A percentile compares a stretch with the other conserved stretches of the same genome.
Conservation (phyloP, 192 early-diverging fungal genomes). For the Coemansia javaensis region DNA sequence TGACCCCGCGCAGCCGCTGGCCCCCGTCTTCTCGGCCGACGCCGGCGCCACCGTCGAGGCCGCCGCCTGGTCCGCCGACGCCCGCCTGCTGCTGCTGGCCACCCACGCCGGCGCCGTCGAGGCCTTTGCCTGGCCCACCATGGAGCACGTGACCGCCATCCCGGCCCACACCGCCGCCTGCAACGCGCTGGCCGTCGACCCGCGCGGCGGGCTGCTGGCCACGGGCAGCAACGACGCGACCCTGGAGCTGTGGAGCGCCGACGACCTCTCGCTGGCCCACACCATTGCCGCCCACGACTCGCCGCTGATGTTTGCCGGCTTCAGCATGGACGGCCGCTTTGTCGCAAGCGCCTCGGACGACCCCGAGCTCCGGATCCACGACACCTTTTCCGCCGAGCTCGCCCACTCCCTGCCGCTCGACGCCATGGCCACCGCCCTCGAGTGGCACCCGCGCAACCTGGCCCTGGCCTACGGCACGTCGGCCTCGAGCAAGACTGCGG, state of each 20-base stretch:
- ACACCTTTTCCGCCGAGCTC: constrained; percentile 19
- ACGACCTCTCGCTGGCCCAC: constrained; percentile 22
- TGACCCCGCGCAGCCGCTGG: constrained; percentile 15
- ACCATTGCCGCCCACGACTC: constrained; percentile 29
- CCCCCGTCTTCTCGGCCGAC: constrained; percentile 15
- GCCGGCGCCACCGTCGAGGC: constrained; percentile 13
- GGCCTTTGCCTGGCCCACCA: constrained; percentile 31
- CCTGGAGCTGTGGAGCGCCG: constrained; percentile 23
- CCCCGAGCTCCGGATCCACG: constrained; percentile 19
- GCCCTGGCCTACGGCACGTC: constrained; percentile 31
- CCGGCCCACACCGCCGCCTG: constrained; percentile 31
- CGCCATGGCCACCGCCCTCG: constrained; percentile 25
- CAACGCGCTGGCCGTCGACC: constrained; percentile 25
- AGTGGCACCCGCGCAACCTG: constrained; percentile 46
- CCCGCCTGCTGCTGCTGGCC: constrained; percentile 21
- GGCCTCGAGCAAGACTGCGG: constrained; percentile 5
- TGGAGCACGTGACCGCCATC: constrained; percentile 30
- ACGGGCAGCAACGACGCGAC: constrained; percentile 39
- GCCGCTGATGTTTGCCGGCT: constrained; percentile 24
- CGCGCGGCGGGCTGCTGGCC: constrained; percentile 16
- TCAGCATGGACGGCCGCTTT: constrained; percentile 34
- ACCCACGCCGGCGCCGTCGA: constrained; percentile 35
- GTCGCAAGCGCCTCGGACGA: constrained; percentile 44
- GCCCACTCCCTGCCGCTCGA: constrained; percentile 16
- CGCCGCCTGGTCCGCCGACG: constrained; percentile 23